A percentile compares a stretch with the other conserved stretches of the same genome.
These are phyloP conservation scores for Trametes polyzona DNA, from an alignment of 1,284 basidiomycete species.

Conservation along the genomic window DNA sequence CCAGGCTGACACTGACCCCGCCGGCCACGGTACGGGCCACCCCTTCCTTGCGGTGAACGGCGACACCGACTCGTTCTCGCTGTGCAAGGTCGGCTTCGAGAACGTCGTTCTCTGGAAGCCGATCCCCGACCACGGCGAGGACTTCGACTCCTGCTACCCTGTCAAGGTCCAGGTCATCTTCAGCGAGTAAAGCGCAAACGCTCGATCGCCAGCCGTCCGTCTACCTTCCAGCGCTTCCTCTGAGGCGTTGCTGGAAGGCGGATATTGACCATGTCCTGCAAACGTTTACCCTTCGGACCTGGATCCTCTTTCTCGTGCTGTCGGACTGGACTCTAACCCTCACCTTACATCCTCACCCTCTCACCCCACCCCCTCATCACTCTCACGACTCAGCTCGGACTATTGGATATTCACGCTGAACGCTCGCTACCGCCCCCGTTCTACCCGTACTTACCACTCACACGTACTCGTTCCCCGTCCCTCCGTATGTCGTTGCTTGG, in stretches of 20 bases:
- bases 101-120: conserved; percentile 31
- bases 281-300: too few relatives aligned
- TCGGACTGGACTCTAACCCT: too few relatives aligned
- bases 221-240: not conserved
- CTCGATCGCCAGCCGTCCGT: not conserved
- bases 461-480: not conserved
- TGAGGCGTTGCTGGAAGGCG: too few relatives aligned
- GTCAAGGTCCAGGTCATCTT: conserved; percentile 30
- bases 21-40: conserved; percentile 27
- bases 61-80: conserved; percentile 32
- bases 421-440: too few relatives aligned
- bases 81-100: conserved; percentile 28
- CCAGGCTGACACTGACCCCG: conserved; percentile 33
- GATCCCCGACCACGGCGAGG: conserved; percentile 20
- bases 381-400: too few relatives aligned
- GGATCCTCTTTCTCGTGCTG: too few relatives aligned
- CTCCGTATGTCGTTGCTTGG: not conserved
- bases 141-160: conserved; percentile 27
- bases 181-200: not conserved
- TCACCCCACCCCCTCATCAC: too few relatives aligned
- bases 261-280: not conserved
- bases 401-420: too few relatives aligned
- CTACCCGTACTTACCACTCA: too few relatives aligned
- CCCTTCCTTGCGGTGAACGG: conserved; percentile 33
- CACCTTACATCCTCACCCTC: too few relatives aligned